Percentiles rank a stretch among this genome's conserved stretches.
Evolutionary conservation across 768 basidiomycete genomes (phyloP).

Genomic region (Psilocybe cubensis): DNA sequence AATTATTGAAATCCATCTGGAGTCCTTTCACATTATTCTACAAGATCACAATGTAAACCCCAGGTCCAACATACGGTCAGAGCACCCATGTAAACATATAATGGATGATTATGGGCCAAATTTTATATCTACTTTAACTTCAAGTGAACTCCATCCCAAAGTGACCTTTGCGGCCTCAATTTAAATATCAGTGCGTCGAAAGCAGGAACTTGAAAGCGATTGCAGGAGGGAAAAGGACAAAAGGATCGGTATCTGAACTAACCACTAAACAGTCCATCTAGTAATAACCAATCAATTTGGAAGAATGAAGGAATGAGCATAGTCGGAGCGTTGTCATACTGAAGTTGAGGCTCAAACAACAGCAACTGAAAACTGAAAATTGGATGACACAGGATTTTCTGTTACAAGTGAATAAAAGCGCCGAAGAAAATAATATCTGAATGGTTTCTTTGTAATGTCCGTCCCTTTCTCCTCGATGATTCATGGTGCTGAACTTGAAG

Average conservation of each 20-base stretch:
- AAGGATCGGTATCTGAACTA: background rate
- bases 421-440: background rate
- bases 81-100: too few species aligned
- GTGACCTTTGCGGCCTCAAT: too few species aligned
- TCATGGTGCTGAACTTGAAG: background rate
- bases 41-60: too few species aligned
- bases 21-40: background rate
- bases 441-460: background rate
- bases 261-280: background rate
- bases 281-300: background rate
- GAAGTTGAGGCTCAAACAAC: too few species aligned
- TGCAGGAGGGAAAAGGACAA: background rate
- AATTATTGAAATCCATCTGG: background rate
- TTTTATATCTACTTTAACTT: too few species aligned
- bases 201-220: too few species aligned
- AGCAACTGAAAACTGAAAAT: background rate
- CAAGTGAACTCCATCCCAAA: too few species aligned
- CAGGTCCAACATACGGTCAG: too few species aligned
- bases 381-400: background rate
- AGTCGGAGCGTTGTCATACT: background rate
- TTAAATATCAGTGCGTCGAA: too few species aligned
- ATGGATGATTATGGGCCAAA: too few species aligned
- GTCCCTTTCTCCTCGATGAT: constrained; percentile 1
- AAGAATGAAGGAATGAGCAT: background rate
- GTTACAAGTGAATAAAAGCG: background rate